These are phyloP conservation scores for Wallacemonas sp. DNA, from an alignment of 208 protist species.

Conservation along the genomic window DNA sequence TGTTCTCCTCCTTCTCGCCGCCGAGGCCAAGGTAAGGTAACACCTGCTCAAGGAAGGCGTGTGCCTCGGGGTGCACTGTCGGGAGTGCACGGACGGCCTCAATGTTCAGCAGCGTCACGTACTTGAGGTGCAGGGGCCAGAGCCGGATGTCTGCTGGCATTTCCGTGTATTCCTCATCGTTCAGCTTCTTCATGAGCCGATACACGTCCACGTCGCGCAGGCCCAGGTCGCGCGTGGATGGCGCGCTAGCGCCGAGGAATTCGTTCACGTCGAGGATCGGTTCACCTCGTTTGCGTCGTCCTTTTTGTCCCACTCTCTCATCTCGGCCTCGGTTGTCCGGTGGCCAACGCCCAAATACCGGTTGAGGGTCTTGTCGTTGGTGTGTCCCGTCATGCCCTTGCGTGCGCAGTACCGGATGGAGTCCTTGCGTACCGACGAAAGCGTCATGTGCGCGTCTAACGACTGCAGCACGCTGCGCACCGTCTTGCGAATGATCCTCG, in stretches of 20 bases:
- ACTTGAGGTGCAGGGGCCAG: constrained; percentile 20
- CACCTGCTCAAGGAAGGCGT: too few species aligned
- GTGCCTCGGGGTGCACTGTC: neutral
- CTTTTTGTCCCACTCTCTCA: neutral
- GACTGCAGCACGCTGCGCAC: neutral
- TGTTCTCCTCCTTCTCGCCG: too few species aligned
- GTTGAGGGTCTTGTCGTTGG: constrained; percentile 9
- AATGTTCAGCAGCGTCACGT: constrained; percentile 10
- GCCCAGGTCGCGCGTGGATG: neutral
- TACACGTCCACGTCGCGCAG: constrained; percentile 10
- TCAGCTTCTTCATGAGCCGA: constrained; percentile 1
- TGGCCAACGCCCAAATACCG: constrained; percentile 24
- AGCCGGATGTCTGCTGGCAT: neutral
- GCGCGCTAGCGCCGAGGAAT: constrained; percentile 3
- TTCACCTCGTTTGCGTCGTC: neutral
- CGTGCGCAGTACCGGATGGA: neutral
- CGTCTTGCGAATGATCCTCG: neutral
- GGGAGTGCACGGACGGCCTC: neutral
- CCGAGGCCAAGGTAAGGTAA: too few species aligned
- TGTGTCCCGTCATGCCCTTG: constrained; percentile 24
- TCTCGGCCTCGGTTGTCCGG: constrained; percentile 11
- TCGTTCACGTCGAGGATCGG: neutral
- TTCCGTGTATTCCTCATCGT: neutral
- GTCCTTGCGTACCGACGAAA: constrained; percentile 4
- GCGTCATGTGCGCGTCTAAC: neutral